Evolutionary conservation across 176 grass and related monocot genomes (phyloP).

Genomic region (Musa troglodytarum): DNA sequence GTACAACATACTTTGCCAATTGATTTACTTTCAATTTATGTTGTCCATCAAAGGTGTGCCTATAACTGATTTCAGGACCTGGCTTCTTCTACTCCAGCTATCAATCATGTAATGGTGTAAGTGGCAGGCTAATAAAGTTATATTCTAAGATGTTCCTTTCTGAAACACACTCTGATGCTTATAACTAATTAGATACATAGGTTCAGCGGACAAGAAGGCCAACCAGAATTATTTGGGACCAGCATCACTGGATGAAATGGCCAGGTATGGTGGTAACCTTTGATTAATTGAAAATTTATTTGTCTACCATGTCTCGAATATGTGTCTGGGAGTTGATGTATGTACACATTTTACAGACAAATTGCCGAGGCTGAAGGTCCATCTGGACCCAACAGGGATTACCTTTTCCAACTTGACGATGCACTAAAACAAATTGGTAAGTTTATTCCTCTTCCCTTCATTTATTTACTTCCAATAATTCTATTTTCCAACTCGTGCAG

Average conservation of each 20-base stretch:
- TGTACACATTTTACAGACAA: conserved; percentile 44
- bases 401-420: conserved; percentile 77
- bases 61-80: conserved; percentile 44
- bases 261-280: conserved; percentile 31
- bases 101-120: conserved; percentile 82
- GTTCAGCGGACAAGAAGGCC: conserved; percentile 45
- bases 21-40: conserved; percentile 1
- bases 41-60: background rate
- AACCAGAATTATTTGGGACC: conserved; percentile 79
- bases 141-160: conserved; percentile 4
- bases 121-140: conserved; percentile 21
- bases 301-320: no score
- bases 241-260: conserved; percentile 75
- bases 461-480: background rate
- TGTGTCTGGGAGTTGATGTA: background rate
- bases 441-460: background rate
- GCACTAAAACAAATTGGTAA: conserved; percentile 64
- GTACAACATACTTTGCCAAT: conserved; percentile 21
- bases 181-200: conserved; percentile 58
- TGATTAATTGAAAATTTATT: background rate
- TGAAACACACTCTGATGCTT: conserved; percentile 18
- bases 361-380: conserved; percentile 70
- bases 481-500: conserved; percentile 28
- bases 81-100: conserved; percentile 33
- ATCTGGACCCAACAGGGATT: conserved; percentile 83